Base-by-base conservation (phyloP, 257 asterid genomes). In the Nicotiana tomentosiformis region DNA sequence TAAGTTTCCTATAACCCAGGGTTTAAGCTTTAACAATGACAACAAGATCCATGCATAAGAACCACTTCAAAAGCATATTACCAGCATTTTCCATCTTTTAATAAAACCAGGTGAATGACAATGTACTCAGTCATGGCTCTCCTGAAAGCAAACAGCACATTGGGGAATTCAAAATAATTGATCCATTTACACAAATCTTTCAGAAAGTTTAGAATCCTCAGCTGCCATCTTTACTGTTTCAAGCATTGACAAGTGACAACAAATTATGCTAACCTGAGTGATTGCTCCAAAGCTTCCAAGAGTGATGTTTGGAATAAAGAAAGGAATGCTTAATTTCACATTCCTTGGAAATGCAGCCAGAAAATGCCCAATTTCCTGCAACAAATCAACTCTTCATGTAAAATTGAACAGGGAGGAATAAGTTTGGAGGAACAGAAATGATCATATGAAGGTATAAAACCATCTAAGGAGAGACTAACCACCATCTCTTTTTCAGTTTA, bases 221-320 rank as follows among this genome's bases (percentile, higher is more conserved):
- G 58, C 62, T 17, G 55, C 79, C 66, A 66, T 23, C 64, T 74
- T 49, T n/a, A 46, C 51, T 23, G 17, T 61, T 49, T 33, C 77
- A 20, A 26, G 15, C n/a, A 77, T 26, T 83, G 77, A 51, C 15
- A 12, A 51, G 29, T 10, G n/a, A 62, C 6, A 51, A 35, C 32
- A n/a, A 82, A 81, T 35, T 37, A 57, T 70, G 37, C 66, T 84
- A 72, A 90, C 97, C 98, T 93, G 99, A 84, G 98, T 94, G 85
- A 96, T 93, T 77, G 99, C 98, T 69, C 99, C 99, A 92, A 96
- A 96, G 87, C 95, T 96, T 85, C 99, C 99, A 57, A 96, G 92
- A 33, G 99, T 94, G 84, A 94, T 94, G 84, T 96, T 96, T 51
- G 99, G 99, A 77, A 96, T 96, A 77, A 96, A 91, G 85, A 77